A percentile compares a stretch with the other conserved stretches of the same genome.
Evolutionary conservation across 2,329 filamentous ascomycete genomes (phyloP).

Genomic region (Trichoderma arundinaceum): DNA sequence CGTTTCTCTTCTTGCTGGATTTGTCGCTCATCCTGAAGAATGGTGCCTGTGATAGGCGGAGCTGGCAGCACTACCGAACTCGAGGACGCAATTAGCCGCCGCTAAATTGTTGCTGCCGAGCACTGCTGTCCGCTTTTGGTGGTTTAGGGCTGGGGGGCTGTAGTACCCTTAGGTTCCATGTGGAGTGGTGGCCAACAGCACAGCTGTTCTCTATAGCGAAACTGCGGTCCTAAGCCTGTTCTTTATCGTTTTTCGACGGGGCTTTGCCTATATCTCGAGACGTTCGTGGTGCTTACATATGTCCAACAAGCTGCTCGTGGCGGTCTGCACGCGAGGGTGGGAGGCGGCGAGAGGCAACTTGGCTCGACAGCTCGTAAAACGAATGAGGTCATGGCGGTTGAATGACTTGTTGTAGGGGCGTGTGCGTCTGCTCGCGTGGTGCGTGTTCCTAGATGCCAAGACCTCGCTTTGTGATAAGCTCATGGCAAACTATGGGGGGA

Average conservation of each 20-base stretch:
- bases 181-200: not conserved
- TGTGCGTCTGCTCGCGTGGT: not conserved
- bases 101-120: slow-evolving; percentile 30
- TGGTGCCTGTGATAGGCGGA: slow-evolving; percentile 31
- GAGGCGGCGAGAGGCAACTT: slow-evolving; percentile 5
- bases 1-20: slow-evolving; percentile 29
- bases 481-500: slow-evolving; percentile 28
- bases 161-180: slow-evolving; percentile 16
- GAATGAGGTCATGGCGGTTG: too few relatives aligned
- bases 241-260: too few relatives aligned
- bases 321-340: not conserved
- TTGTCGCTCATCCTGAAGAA: slow-evolving; percentile 19
- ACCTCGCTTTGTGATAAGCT: slow-evolving; percentile 28
- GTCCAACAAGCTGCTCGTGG: not conserved
- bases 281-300: not conserved
- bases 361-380: not conserved
- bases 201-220: not conserved
- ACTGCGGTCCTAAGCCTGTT: not conserved
- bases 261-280: not conserved
- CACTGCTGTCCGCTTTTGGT: slow-evolving; percentile 19
- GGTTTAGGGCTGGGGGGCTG: slow-evolving; percentile 23
- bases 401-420: not conserved
- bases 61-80: slow-evolving; percentile 22
- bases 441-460: slow-evolving; percentile 30
- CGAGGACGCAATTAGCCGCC: slow-evolving; percentile 31